Percentiles rank a stretch among this genome's conserved stretches.
Evolutionary conservation across 2,329 filamentous ascomycete genomes (phyloP).

Genomic region (Colletotrichum scovillei): DNA sequence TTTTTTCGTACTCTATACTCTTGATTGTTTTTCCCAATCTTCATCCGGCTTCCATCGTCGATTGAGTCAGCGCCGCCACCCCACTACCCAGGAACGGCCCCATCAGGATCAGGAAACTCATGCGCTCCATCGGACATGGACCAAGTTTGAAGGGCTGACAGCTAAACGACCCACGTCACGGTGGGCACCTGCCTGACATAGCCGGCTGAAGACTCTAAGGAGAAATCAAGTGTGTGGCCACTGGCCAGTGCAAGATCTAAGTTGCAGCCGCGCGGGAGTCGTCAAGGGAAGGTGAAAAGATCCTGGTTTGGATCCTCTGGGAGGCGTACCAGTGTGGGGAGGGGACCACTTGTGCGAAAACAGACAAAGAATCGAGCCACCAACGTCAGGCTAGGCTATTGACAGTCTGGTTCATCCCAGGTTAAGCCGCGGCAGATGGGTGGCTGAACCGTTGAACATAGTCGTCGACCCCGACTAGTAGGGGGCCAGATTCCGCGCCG

Average conservation of each 20-base stretch:
- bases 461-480: neutral
- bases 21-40: neutral
- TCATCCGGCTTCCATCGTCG: slow-evolving; percentile 9
- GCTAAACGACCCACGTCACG: neutral
- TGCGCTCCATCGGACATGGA: slow-evolving; percentile 5
- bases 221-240: neutral
- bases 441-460: neutral
- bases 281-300: slow-evolving; percentile 23
- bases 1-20: neutral
- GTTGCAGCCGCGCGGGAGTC: slow-evolving; percentile 25
- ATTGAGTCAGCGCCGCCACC: slow-evolving; percentile 26
- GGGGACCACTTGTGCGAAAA: neutral
- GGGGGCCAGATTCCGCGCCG: slow-evolving; percentile 19
- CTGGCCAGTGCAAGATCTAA: slow-evolving; percentile 16
- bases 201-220: neutral
- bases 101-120: slow-evolving; percentile 19
- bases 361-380: slow-evolving; percentile 22
- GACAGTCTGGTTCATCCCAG: neutral
- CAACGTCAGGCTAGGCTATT: neutral
- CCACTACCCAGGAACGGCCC: neutral
- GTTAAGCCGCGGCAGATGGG: slow-evolving; percentile 6
- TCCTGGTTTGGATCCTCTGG: neutral
- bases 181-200: neutral
- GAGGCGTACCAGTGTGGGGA: slow-evolving; percentile 14
- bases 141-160: slow-evolving; percentile 4